phyloP scores from a whole-genome alignment of 2,329 filamentous ascomycete species.

The Fonsecaea pugnacius region DNA sequence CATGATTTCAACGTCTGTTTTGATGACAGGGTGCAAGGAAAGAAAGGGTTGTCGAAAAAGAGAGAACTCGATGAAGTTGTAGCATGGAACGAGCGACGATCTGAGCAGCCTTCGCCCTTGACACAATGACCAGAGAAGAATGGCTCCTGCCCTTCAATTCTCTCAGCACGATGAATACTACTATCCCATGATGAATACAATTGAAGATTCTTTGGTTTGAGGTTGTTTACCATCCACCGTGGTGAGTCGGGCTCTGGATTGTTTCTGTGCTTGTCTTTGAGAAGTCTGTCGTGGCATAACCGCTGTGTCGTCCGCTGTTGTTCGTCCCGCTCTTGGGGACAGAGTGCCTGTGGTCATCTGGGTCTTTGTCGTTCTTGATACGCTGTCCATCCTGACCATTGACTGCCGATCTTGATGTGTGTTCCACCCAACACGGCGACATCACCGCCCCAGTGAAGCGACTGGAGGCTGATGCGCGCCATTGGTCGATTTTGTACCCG shows the following conservation, averaged over 20 bases:
- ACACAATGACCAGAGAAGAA: constrained; percentile 12
- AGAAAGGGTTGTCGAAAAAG: not conserved
- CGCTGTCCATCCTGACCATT: not conserved
- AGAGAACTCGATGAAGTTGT: not conserved
- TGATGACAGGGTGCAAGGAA: not conserved
- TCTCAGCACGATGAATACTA: constrained; percentile 24
- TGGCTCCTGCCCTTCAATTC: constrained; percentile 10
- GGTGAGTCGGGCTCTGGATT: not conserved
- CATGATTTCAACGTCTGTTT: not conserved
- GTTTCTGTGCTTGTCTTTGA: not conserved
- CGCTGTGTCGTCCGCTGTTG: not conserved
- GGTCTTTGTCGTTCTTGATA: not conserved
- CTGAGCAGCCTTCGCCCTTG: not conserved
- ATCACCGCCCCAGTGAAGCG: constrained; percentile 3
- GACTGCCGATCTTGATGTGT: not conserved
- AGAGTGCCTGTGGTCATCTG: not conserved
- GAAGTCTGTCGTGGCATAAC: not conserved
- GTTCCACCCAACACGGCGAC: constrained; percentile 12
- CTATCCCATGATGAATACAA: constrained; percentile 28
- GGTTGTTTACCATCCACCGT: constrained; percentile 5
- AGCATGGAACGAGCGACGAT: not conserved
- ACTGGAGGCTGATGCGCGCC: constrained; percentile 13
- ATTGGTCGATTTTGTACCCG: constrained; percentile 25
- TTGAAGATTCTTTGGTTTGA: constrained; percentile 24
- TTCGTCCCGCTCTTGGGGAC: not conserved